A percentile compares a stretch with the other conserved stretches of the same genome.
Evolutionary conservation across 2,329 filamentous ascomycete species (phyloP).

Genomic region (Emmonsia crescens): DNA sequence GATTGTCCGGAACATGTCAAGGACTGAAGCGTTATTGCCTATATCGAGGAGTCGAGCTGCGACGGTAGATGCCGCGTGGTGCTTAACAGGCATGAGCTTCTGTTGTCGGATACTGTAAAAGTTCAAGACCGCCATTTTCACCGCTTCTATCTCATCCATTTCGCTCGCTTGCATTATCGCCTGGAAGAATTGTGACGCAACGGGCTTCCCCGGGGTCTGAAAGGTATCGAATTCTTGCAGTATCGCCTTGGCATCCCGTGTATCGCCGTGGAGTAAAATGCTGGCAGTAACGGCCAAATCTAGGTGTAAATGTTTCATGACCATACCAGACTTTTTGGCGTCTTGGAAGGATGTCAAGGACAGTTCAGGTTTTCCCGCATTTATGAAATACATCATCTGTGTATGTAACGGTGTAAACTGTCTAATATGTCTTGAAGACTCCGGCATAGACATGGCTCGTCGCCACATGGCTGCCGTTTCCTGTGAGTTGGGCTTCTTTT

Average conservation of each 20-base stretch:
- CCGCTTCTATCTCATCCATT: constrained; percentile 16
- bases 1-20: constrained; percentile 25
- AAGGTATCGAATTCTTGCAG: constrained; percentile 23
- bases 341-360: constrained; percentile 23
- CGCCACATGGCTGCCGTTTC: constrained; percentile 20
- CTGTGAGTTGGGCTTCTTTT: constrained; percentile 18
- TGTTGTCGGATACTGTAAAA: constrained; percentile 29
- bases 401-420: constrained; percentile 26
- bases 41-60: constrained; percentile 21
- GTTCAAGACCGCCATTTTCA: constrained; percentile 28
- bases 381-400: constrained; percentile 29
- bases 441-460: constrained; percentile 21
- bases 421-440: constrained; percentile 20
- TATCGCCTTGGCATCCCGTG: constrained; percentile 22
- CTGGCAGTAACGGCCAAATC: constrained; percentile 28
- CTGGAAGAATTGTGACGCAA: constrained; percentile 28
- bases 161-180: constrained; percentile 21
- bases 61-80: constrained; percentile 24
- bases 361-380: constrained; percentile 25
- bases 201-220: constrained; percentile 14
- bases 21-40: constrained; percentile 19
- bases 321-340: constrained; percentile 20
- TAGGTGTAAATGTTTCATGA: constrained; percentile 25
- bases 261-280: constrained; percentile 23
- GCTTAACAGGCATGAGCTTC: constrained; percentile 25